Evolutionary conservation across 1,284 basidiomycete genomes (phyloP), one percentile per base, ranked within the genome.

Genomic region (Agaricales sp.): DNA sequence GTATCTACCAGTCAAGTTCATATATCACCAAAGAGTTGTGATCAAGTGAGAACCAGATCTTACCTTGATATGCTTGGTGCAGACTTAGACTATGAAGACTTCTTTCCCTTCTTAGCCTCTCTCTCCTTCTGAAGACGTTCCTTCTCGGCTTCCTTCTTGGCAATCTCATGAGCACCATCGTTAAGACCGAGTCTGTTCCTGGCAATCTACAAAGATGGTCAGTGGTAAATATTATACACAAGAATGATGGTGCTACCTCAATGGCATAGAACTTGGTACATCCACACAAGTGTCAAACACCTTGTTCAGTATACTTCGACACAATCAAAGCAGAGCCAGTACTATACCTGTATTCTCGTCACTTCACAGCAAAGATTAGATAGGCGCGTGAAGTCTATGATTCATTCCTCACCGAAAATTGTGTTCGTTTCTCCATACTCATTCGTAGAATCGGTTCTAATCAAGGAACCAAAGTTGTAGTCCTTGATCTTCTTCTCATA

Each of bases 401-500:
- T 22, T 30, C 8, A 21, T 13, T 1, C 61, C 75, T 55, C 64
- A 88, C 94, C 92, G 61, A 99, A 95, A 53, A 97, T 95, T 12
- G 92, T 91, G 71, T 98, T 99, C 48, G 73, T 79, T 71, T 99
- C 88, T 8, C 80, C 83, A 67, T 99, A 99, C 61, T 95, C 91
- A 53, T 81, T 76, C 46, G 71, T 73, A 30, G 84, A 76, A 62
- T 96, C 81, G 49, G 79, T 85, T 47, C 96, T 82, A 57, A 99
- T 87, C 57, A 99, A 73, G 2, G 92, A 97, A 24, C 96, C 96
- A 69, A 98, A 97, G 75, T 98, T 99, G 71, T 88, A 92, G 60
- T 99, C 94, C 61, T 91, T 86, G 50, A 96, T 71, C 60, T 82
- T 85, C 54, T 87, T 82, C 68, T 92, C 84, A 68, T 92, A 94